Evolutionary conservation across 352 stramenopile species (phyloP), one percentile per base, ranked within the genome.

Genomic region (Globisporangium acanthophoron): DNA sequence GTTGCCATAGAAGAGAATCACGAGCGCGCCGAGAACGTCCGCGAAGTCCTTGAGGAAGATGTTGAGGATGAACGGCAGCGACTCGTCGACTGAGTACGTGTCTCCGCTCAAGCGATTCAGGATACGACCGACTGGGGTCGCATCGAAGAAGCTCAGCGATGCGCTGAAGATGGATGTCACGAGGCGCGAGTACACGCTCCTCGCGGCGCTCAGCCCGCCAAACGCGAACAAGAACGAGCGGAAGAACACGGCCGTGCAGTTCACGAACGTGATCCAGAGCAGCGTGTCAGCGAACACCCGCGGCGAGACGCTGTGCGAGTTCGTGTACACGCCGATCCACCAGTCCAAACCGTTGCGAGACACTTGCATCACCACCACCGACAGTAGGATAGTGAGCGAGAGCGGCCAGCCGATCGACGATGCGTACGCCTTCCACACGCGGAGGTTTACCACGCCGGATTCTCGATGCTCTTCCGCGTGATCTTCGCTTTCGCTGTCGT

Each of bases 1-100:
- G 58, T 92, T 96, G 15, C 79, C 79, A 47, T 88, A 90, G 18
- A 89, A 84, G 11, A 96, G 73, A 44, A 96, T 88, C 0, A 68
- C 73, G 31, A 94, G 75, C 2, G 85, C 74, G 0, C 85, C 88
- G 4, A 78, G 24, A 6, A 97, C 70, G 12, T 90, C 83, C 1
- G 82, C 74, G 13, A 79, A 61, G 62, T 97, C 85, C 40, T 88
- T 90, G 13, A 97, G 62, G 50, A 94, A 92, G 40, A 96, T 82
- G 58, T 96, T 96, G 52, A 96, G 70, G 46, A 87, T 85, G 52
- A 97, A 96, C 7, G 90, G 88, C 15, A 96, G 65, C 16, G 81
- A 90, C 59, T 96, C 85, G 64, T 96, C 88, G 8, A 96, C 73
- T 3, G 76, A 67, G 54, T 93, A 96, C 9, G 82, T 91, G 51